Evolutionary conservation across 768 basidiomycete species (phyloP).

Genomic region (Collybia nuda): DNA sequence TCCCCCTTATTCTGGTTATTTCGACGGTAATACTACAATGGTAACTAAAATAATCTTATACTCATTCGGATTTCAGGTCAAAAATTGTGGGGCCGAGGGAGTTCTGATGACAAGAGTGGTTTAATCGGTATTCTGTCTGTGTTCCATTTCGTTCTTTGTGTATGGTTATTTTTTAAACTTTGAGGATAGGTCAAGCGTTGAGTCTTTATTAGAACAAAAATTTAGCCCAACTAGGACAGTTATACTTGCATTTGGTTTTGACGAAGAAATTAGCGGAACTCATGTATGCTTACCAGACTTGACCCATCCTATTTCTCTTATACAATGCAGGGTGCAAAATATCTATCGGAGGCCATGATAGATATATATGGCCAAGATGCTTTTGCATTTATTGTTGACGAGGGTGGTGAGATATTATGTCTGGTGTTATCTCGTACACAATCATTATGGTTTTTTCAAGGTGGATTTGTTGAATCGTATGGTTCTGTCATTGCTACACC

Average conservation of each 20-base stretch:
- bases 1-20: conserved; percentile 60
- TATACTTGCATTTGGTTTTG: conserved; percentile 70
- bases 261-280: conserved; percentile 65
- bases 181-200: conserved; percentile 47
- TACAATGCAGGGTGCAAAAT: conserved; percentile 49
- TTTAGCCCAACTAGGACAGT: conserved; percentile 66
- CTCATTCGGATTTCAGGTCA: conserved; percentile 24
- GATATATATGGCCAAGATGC: conserved; percentile 67
- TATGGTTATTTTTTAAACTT: background rate
- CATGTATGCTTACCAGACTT: conserved; percentile 27
- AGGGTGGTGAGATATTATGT: conserved; percentile 59
- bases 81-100: conserved; percentile 76
- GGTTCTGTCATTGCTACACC: conserved; percentile 60
- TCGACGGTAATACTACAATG: conserved; percentile 38
- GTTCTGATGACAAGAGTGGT: conserved; percentile 75
- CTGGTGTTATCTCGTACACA: background rate
- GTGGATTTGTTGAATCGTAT: conserved; percentile 47
- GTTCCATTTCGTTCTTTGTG: background rate
- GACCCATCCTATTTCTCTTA: background rate
- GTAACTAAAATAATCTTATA: background rate
- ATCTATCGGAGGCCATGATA: conserved; percentile 47
- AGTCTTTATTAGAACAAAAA: conserved; percentile 59
- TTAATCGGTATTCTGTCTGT: conserved; percentile 63
- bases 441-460: conserved; percentile 18
- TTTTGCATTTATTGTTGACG: conserved; percentile 82